Evolutionary conservation across 768 basidiomycete genomes (phyloP).

Genomic region (Hemileccinum impolitum): DNA sequence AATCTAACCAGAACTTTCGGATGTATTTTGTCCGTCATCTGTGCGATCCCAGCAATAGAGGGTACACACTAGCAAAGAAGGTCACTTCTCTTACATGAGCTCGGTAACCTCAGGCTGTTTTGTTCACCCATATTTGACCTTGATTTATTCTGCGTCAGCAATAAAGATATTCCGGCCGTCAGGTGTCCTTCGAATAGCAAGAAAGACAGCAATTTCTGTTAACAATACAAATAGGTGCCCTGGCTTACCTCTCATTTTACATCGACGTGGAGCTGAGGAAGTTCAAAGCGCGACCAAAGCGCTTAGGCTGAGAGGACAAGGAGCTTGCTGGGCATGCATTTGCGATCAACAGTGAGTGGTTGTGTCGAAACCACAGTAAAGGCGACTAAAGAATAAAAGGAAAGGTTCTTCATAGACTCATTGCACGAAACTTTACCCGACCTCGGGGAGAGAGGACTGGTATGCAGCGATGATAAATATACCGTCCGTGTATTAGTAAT

Average conservation of each 20-base stretch:
- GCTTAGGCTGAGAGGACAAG: slow-evolving; percentile 21
- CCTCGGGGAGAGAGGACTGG: slow-evolving; percentile 1
- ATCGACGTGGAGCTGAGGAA: too few species aligned
- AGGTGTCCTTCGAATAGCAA: slow-evolving; percentile 30
- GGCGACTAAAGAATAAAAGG: slow-evolving; percentile 13
- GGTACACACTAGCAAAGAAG: too few species aligned
- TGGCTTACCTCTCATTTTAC: slow-evolving; percentile 13
- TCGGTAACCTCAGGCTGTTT: too few species aligned
- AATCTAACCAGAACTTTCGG: slow-evolving; percentile 24
- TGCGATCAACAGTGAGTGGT: slow-evolving; percentile 24
- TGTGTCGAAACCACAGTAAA: background rate
- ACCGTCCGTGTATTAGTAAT: slow-evolving; percentile 12
- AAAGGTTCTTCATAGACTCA: slow-evolving; percentile 28
- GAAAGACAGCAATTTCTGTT: slow-evolving; percentile 26
- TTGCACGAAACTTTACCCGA: slow-evolving; percentile 13
- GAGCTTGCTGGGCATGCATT: slow-evolving; percentile 25
- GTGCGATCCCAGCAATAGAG: too few species aligned
- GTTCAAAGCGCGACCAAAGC: slow-evolving; percentile 11
- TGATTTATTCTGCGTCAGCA: slow-evolving; percentile 20
- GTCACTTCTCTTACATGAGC: too few species aligned
- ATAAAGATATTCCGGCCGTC: slow-evolving; percentile 25
- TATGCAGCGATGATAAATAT: slow-evolving; percentile 29
- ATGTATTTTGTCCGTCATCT: background rate
- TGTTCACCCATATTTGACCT: background rate
- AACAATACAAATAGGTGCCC: background rate